Conservation (phyloP, 1,284 basidiomycete genomes). For the Trichosporon ovoides region DNA sequence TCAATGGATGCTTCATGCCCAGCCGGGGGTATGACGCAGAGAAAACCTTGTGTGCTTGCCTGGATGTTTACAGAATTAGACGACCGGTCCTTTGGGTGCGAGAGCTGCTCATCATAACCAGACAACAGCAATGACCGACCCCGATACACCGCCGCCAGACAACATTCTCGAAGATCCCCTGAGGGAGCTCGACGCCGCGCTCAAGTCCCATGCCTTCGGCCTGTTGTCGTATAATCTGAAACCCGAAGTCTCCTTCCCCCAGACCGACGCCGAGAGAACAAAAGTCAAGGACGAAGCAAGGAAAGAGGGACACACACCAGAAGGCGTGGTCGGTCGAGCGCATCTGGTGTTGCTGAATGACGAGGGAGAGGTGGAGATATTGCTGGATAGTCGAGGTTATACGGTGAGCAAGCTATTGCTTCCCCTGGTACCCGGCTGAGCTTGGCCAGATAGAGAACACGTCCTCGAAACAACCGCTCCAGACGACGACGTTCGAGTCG, state of each 20-base stretch:
- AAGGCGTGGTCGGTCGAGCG: conserved; percentile 24
- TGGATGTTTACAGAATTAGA: neutral
- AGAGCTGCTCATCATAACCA: neutral
- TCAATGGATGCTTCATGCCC: neutral
- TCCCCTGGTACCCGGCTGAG: neutral
- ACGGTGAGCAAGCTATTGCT: conserved; percentile 26
- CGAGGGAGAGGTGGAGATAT: conserved; percentile 24
- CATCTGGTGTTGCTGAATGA: conserved; percentile 22
- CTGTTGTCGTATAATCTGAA: conserved; percentile 20
- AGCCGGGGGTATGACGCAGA: neutral
- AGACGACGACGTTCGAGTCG: conserved; percentile 30
- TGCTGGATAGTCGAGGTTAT: conserved; percentile 34
- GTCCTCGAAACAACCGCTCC: conserved; percentile 6
- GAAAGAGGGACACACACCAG: conserved; percentile 10
- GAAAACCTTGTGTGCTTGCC: too few species aligned
- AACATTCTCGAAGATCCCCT: conserved; percentile 41
- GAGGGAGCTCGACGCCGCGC: conserved; percentile 30
- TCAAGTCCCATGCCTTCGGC: conserved; percentile 34
- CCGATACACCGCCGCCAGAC: conserved; percentile 13
- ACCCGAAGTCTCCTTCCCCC: conserved; percentile 27
- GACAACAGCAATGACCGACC: neutral
- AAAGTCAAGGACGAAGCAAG: conserved; percentile 13
- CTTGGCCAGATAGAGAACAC: conserved; percentile 15
- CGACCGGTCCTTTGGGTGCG: neutral
- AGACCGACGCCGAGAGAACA: conserved; percentile 24